Conservation (phyloP, 75 land plant genomes). For the Picea glauca region DNA sequence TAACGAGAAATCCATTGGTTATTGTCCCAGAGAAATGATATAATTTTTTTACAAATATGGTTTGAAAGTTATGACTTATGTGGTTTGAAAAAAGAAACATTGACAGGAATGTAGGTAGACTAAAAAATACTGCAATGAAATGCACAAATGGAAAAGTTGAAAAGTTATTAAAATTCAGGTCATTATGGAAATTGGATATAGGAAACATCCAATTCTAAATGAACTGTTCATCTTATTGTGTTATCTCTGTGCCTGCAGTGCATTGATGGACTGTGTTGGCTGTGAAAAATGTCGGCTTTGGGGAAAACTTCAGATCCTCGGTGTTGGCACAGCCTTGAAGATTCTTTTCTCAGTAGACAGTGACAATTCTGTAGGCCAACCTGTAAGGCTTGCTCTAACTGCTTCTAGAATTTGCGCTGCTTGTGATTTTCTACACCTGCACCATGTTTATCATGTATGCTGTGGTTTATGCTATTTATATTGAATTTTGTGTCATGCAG, state of each 20-base stretch:
- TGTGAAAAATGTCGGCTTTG: conserved; percentile 98
- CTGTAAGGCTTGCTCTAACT: conserved; percentile 28
- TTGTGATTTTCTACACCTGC: neutral
- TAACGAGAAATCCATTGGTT: too few species aligned
- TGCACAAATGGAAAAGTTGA: too few species aligned
- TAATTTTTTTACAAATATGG: too few species aligned
- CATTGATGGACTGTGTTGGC: conserved; percentile 96
- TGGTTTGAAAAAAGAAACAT: too few species aligned
- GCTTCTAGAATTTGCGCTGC: neutral
- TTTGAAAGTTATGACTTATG: too few species aligned
- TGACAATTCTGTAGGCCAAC: conserved; percentile 20
- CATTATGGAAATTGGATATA: neutral
- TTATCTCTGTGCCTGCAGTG: conserved; percentile 29
- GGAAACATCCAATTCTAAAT: neutral
- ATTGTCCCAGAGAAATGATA: too few species aligned
- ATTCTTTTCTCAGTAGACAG: conserved; percentile 80
- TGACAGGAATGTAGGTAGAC: neutral
- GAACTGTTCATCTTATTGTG: neutral
- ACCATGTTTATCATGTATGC: neutral
- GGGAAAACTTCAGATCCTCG: conserved; percentile 97
- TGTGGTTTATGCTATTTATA: neutral
- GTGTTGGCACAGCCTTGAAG: conserved; percentile 94
- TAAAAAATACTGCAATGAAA: neutral
- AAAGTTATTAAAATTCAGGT: neutral
- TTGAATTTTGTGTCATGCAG: conserved; percentile 22